Evolutionary conservation across 1,284 basidiomycete species (phyloP).

Genomic region (Irpex lacteus): DNA sequence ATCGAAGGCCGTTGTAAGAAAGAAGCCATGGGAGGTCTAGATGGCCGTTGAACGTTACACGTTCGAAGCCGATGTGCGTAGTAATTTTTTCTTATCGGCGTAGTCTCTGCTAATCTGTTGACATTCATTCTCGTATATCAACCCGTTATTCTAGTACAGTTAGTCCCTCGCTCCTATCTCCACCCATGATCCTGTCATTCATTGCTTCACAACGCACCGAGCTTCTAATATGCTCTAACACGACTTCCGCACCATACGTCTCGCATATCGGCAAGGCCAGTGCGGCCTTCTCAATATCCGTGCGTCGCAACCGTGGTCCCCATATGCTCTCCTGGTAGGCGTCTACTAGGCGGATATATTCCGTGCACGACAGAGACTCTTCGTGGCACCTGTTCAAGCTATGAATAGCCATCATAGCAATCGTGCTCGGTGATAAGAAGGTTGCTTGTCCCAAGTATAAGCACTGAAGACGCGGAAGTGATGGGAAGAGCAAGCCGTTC

Average conservation of each 20-base stretch:
- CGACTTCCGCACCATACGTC: constrained; percentile 2
- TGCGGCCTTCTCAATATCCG: constrained; percentile 39
- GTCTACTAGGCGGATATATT: constrained; percentile 45
- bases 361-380: constrained; percentile 21
- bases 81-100: neutral
- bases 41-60: neutral
- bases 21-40: constrained; percentile 61
- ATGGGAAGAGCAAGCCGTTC: constrained; percentile 29
- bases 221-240: constrained; percentile 33
- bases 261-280: constrained; percentile 8
- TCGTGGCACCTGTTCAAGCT: constrained; percentile 19
- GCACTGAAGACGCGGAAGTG: constrained; percentile 36
- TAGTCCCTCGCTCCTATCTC: constrained; percentile 44
- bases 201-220: constrained; percentile 47
- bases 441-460: constrained; percentile 49
- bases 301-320: constrained; percentile 42
- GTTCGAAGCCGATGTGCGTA: neutral
- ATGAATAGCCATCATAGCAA: constrained; percentile 37
- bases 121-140: neutral
- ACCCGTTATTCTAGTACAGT: constrained; percentile 23
- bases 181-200: constrained; percentile 53
- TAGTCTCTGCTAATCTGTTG: neutral
- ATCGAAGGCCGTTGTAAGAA: constrained; percentile 44
- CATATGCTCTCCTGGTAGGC: constrained; percentile 55
- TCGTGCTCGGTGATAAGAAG: constrained; percentile 37